Evolutionary conservation across 2,329 filamentous ascomycete species (phyloP).

Genomic region (Fusarium cicatricum): DNA sequence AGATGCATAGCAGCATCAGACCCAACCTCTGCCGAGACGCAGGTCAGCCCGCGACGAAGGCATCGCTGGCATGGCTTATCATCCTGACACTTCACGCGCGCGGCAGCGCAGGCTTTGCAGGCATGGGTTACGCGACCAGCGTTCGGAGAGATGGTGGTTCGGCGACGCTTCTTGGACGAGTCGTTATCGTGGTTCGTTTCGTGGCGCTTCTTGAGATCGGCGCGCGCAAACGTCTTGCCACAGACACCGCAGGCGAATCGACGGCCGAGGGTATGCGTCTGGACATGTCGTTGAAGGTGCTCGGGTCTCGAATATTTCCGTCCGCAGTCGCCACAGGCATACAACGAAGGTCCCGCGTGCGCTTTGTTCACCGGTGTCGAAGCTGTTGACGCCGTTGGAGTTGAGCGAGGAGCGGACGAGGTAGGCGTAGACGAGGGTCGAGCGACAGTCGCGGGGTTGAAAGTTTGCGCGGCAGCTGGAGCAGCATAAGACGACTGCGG

Average conservation of each 20-base stretch:
- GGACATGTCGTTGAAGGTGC: constrained; percentile 61
- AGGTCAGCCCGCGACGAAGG: constrained; percentile 55
- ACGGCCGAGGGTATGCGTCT: constrained; percentile 60
- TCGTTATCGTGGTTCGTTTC: constrained; percentile 61
- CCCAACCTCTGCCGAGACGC: constrained; percentile 50
- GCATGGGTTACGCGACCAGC: constrained; percentile 62
- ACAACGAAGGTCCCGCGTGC: constrained; percentile 48
- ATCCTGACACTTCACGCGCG: constrained; percentile 64
- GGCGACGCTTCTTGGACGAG: constrained; percentile 56
- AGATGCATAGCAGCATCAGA: constrained; percentile 55
- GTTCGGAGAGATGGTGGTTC: constrained; percentile 54
- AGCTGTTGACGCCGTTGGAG: constrained; percentile 7
- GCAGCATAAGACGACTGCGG: constrained; percentile 25
- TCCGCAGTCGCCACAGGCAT: constrained; percentile 62
- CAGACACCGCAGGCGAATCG: constrained; percentile 60
- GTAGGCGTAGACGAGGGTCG: constrained; percentile 5
- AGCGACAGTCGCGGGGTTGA: constrained; percentile 9
- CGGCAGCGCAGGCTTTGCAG: constrained; percentile 59
- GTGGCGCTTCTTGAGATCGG: constrained; percentile 62
- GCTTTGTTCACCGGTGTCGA: constrained; percentile 18
- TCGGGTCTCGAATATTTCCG: constrained; percentile 62
- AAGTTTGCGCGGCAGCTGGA: constrained; percentile 4
- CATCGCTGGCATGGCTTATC: constrained; percentile 63
- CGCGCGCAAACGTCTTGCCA: constrained; percentile 62
- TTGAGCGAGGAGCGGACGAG: constrained; percentile 1